phyloP scores from a whole-genome alignment of 331 rosid genomes.

The Phaseolus coccineus region DNA sequence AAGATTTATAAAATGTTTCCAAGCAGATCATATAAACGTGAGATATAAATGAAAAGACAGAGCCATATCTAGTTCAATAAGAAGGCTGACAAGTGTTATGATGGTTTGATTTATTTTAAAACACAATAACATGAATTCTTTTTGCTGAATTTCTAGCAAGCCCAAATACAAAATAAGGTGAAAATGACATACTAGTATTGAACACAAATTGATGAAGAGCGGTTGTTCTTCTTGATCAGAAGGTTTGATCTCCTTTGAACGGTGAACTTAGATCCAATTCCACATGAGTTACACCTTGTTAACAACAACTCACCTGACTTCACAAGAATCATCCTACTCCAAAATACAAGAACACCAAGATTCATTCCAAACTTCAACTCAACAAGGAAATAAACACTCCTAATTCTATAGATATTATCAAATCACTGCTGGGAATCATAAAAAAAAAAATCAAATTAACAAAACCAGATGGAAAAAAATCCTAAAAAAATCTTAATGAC shows the following conservation, averaged over 20 bases:
- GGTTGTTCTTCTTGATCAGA: conserved; percentile 48
- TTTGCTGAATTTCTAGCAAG: too few relatives aligned
- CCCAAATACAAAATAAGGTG: not conserved
- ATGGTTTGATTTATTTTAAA: not conserved
- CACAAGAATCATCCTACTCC: conserved; percentile 59
- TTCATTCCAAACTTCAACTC: conserved; percentile 4
- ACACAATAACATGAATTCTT: not conserved
- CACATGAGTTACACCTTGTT: conserved; percentile 51
- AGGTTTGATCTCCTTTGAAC: conserved; percentile 58
- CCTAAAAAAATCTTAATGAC: conserved; percentile 25
- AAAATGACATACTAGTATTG: conserved; percentile 63
- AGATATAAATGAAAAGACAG: conserved; percentile 4
- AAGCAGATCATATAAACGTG: not conserved
- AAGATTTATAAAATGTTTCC: not conserved
- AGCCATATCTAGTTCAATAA: not conserved
- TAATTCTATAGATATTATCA: not conserved
- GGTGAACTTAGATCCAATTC: conserved; percentile 58
- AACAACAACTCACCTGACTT: conserved; percentile 62
- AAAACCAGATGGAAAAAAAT: not conserved
- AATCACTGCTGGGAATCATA: not conserved
- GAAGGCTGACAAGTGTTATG: not conserved
- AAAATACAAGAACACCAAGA: conserved; percentile 10
- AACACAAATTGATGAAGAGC: conserved; percentile 60
- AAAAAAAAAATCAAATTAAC: not conserved
- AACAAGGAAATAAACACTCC: not conserved